A percentile compares a stretch with the other conserved stretches of the same genome.
Conservation (phyloP, 1,284 basidiomycete species). For the Wallemia hederae region DNA sequence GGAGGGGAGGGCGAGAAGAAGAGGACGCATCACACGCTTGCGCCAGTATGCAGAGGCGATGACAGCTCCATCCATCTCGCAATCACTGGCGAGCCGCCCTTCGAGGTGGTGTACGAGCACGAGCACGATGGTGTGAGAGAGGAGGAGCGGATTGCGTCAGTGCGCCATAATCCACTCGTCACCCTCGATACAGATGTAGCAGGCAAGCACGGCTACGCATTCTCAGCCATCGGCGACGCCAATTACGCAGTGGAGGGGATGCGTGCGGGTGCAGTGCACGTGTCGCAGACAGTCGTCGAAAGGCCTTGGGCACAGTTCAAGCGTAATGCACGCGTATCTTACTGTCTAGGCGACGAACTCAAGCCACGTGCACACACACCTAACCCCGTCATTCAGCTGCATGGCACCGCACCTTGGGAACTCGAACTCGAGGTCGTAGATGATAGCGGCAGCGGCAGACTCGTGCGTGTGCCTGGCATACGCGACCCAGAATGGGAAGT, state of each 20-base stretch:
- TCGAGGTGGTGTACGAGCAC: conserved; percentile 32
- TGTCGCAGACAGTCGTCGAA: conserved; percentile 52
- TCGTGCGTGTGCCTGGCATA: conserved; percentile 13
- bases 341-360: conserved; percentile 45
- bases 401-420: conserved; percentile 66
- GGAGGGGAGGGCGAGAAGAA: conserved; percentile 32
- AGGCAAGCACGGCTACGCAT: conserved; percentile 61
- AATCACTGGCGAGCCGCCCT: conserved; percentile 49
- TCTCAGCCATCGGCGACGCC: conserved; percentile 59
- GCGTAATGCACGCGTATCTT: conserved; percentile 31
- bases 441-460: conserved; percentile 24
- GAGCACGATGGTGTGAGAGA: conserved; percentile 2
- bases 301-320: conserved; percentile 50
- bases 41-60: conserved; percentile 47
- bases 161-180: conserved; percentile 49
- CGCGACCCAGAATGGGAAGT: conserved; percentile 40
- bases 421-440: conserved; percentile 39
- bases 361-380: conserved; percentile 21
- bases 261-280: conserved; percentile 23
- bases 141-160: conserved; percentile 44
- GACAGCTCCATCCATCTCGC: conserved; percentile 51
- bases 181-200: conserved; percentile 49
- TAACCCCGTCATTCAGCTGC: conserved; percentile 33
- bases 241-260: conserved; percentile 47
- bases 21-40: conserved; percentile 31